These are phyloP conservation scores for Tetragonia tetragonoides DNA, from an alignment of 148 eudicot species.

Conservation along the genomic window DNA sequence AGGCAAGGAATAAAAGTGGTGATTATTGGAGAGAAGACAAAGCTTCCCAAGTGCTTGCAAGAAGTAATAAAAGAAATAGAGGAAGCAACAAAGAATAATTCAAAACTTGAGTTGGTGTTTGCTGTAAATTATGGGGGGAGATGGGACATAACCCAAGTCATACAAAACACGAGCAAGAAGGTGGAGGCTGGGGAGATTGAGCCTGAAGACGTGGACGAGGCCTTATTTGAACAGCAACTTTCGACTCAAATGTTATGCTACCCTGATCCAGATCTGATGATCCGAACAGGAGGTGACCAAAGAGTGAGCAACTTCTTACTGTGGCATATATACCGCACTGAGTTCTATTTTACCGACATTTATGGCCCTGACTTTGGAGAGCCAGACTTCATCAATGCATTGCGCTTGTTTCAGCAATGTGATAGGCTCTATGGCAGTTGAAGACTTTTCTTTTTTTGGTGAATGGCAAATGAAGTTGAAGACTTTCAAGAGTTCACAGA, in stretches of 20 bases:
- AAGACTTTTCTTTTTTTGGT: too few species aligned
- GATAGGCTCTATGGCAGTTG: too few species aligned
- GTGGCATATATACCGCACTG: neutral
- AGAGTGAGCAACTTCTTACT: neutral
- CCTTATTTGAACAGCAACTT: neutral
- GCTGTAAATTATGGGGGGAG: too few species aligned
- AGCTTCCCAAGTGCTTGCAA: neutral
- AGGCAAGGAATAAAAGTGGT: too few species aligned
- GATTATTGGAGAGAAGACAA: neutral
- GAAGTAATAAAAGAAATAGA: neutral
- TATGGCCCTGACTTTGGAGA: constrained; percentile 1
- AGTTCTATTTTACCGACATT: neutral
- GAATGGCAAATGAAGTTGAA: too few species aligned
- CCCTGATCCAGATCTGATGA: neutral
- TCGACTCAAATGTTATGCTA: neutral
- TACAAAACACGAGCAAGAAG: neutral
- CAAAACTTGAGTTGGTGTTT: neutral
- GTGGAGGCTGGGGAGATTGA: constrained; percentile 6
- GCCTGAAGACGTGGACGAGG: neutral
- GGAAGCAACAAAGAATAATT: neutral
- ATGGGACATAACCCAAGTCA: neutral
- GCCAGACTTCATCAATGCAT: neutral
- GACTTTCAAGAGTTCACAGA: too few species aligned
- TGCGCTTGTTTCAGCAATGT: too few species aligned
- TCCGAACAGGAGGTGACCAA: neutral